Evolutionary conservation across 2,329 filamentous ascomycete species (phyloP).

Genomic region (Colletotrichum tropicicola): DNA sequence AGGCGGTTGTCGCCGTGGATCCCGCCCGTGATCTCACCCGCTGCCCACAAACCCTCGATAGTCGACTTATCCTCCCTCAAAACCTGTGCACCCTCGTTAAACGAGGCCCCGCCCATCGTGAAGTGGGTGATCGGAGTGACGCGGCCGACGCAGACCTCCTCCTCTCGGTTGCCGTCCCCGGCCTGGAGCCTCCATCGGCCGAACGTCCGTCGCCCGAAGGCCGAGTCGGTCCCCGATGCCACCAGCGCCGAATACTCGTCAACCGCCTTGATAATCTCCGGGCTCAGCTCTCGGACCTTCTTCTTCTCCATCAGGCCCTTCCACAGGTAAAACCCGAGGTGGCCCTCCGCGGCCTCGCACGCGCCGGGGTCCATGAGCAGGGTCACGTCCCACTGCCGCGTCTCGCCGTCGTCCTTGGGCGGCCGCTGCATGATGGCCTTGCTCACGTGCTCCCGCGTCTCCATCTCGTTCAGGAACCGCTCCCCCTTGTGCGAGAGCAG

Average conservation of each 20-base stretch:
- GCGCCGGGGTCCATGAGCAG: constrained; percentile 69
- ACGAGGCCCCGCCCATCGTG: constrained; percentile 71
- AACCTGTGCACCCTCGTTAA: constrained; percentile 62
- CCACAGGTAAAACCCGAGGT: constrained; percentile 70
- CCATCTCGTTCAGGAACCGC: constrained; percentile 70
- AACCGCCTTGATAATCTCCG: constrained; percentile 50
- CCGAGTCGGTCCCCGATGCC: constrained; percentile 47
- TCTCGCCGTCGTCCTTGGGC: constrained; percentile 35
- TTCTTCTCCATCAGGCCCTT: constrained; percentile 68
- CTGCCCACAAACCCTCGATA: constrained; percentile 67
- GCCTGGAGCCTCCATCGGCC: constrained; percentile 62
- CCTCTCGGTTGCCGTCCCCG: constrained; percentile 54
- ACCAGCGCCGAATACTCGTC: constrained; percentile 58
- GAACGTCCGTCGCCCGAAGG: constrained; percentile 58
- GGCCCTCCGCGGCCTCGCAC: constrained; percentile 58
- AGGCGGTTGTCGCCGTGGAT: constrained; percentile 71
- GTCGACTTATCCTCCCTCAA: constrained; percentile 47
- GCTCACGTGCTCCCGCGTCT: constrained; percentile 66
- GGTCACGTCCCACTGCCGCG: constrained; percentile 66
- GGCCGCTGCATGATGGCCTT: constrained; percentile 56
- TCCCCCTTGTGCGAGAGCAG: constrained; percentile 55
- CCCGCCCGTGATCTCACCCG: constrained; percentile 72
- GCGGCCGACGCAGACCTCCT: constrained; percentile 64
- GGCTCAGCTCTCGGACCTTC: constrained; percentile 59
- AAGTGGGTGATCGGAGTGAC: constrained; percentile 74